Evolutionary conservation across 768 basidiomycete species (phyloP), one percentile per base, ranked within the genome.

Genomic region (Tricholoma bakamatsutake): DNA sequence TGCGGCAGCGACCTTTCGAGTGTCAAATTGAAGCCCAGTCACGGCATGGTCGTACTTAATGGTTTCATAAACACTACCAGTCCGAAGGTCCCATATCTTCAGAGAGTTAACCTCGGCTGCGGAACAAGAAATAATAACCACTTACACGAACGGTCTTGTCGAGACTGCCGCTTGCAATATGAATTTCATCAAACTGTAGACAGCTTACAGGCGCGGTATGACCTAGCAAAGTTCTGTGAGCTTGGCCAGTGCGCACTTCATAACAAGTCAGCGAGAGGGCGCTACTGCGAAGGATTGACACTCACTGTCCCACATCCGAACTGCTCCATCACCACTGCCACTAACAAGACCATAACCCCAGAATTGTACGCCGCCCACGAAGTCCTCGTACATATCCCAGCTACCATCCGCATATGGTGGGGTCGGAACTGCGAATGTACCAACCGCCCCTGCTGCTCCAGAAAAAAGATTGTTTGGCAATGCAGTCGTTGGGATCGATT

Each of bases 251-350:
- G 45, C 97, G 88, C 94, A 98, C 94, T 96, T 62, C 0, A 47
- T 43, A 45, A 33, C n/a, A 52, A 48, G 35, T 27, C 11, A 56
- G 46, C 15, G 34, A 34, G 18, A 53, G 52, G 13, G 45, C 46
- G 53, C 35, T 54, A 37, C 54, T 21, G 45, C 39, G 28, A 15
- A n/a, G 15, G n/a, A 15, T 48, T 24, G 42, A 28, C 18, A 83
- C 93, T 80, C 66, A 96, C 94, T 98, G 67, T 99, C 97, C 97
- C 97, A 99, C 95, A 99, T 98, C 60, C 97, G 75, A 30, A 98
- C 95, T 2, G 90, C 96, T 35, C 96, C 94, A 68, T 99, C 97
- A 1, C 93, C 95, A 63, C 93, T 97, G 1, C 95, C 97, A 62
- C 93, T 97, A 4, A 98, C 93, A 34, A 99, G 80, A 1, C 93